A percentile compares a stretch with the other conserved stretches of the same genome.
phyloP scores from a whole-genome alignment of 805 yeast genomes.

The Yamadazyma olivae region DNA sequence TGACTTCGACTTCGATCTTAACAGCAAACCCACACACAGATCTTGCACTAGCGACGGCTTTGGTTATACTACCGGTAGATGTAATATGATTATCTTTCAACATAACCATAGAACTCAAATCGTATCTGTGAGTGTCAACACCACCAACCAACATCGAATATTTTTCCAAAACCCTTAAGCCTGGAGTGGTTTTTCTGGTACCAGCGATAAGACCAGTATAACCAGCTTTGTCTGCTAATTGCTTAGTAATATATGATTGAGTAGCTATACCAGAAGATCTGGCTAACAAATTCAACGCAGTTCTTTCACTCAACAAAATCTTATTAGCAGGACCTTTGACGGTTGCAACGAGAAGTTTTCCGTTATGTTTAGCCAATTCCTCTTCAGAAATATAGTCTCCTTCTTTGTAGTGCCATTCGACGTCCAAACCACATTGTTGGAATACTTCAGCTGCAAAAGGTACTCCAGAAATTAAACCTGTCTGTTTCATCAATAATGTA shows the following conservation, averaged over 20 bases:
- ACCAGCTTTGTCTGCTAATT: slow-evolving; percentile 63
- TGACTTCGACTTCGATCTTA: slow-evolving; percentile 92
- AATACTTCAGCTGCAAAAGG: slow-evolving; percentile 89
- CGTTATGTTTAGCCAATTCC: slow-evolving; percentile 45
- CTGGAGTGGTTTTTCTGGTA: slow-evolving; percentile 97
- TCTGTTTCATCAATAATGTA: slow-evolving; percentile 74
- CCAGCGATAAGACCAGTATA: slow-evolving; percentile 89
- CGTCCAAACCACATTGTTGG: slow-evolving; percentile 65
- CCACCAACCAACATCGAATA: slow-evolving; percentile 96
- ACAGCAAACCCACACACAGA: slow-evolving; percentile 83
- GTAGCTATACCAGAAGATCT: slow-evolving; percentile 89
- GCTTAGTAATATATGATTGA: slow-evolving; percentile 54
- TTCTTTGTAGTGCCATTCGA: slow-evolving; percentile 72
- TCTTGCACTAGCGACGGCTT: slow-evolving; percentile 75
- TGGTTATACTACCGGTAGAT: slow-evolving; percentile 88
- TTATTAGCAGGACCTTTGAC: slow-evolving; percentile 80
- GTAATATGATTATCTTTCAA: slow-evolving; percentile 91
- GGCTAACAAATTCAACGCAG: slow-evolving; percentile 77
- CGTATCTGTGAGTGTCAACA: slow-evolving; percentile 88
- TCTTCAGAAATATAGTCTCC: slow-evolving; percentile 50
- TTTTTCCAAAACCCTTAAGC: slow-evolving; percentile 81
- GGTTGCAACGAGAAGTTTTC: slow-evolving; percentile 66
- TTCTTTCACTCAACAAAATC: slow-evolving; percentile 79
- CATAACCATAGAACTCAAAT: slow-evolving; percentile 93
- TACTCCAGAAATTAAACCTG: slow-evolving; percentile 78